Evolutionary conservation across 345 rosid species (phyloP).

Genomic region (Ceriops decandra): DNA sequence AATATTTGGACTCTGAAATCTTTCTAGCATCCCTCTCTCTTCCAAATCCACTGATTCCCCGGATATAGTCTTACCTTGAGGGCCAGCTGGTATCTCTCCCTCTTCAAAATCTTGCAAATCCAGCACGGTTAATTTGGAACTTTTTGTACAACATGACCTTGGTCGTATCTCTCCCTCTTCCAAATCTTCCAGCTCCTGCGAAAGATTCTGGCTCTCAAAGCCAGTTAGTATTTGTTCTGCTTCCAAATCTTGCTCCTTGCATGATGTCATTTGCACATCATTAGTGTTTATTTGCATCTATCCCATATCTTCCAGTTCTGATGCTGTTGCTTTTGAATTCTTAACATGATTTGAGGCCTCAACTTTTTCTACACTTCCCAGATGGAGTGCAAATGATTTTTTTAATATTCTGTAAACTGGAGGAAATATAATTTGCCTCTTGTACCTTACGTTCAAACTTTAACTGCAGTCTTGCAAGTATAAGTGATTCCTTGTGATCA

Average conservation of each 20-base stretch:
- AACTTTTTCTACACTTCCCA: neutral
- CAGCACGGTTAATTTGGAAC: neutral
- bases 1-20: neutral
- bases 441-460: conserved; percentile 11
- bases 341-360: conserved; percentile 10
- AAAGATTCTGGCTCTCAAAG: neutral
- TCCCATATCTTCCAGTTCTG: conserved; percentile 2
- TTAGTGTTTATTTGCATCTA: neutral
- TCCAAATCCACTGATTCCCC: neutral
- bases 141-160: too few relatives aligned
- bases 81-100: neutral
- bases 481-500: conserved; percentile 14
- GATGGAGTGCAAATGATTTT: neutral
- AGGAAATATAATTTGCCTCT: conserved; percentile 11
- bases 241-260: neutral
- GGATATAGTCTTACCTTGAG: too few relatives aligned
- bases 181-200: neutral
- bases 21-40: neutral
- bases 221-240: neutral
- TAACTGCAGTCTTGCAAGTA: conserved; percentile 8
- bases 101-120: neutral
- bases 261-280: neutral
- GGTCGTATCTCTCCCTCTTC: conserved; percentile 12
- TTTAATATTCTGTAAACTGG: neutral
- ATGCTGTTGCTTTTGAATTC: neutral